phyloP scores from a whole-genome alignment of 225 moss, liverwort and hornwort genomes.

The Antitrichia curtipendula region DNA sequence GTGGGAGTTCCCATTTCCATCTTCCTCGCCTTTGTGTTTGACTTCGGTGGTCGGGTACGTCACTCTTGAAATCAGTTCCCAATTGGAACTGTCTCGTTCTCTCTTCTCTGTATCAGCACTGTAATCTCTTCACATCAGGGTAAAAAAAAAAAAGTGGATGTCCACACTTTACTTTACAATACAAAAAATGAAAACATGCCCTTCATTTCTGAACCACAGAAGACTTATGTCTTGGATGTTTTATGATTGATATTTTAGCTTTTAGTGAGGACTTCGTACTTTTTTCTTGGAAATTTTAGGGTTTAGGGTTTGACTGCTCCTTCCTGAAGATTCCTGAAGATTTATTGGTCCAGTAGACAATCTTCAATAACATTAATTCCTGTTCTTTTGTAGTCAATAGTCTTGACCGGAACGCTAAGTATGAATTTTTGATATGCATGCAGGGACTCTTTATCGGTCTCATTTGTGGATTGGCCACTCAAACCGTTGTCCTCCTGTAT shows the following conservation, averaged over 20 bases:
- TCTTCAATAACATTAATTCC: background rate
- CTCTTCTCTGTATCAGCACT: background rate
- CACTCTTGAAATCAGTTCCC: background rate
- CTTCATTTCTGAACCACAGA: background rate
- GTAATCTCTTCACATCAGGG: background rate
- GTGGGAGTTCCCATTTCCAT: conserved; percentile 34
- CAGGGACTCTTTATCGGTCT: conserved; percentile 43
- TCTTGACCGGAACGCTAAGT: background rate
- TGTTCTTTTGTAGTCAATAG: background rate
- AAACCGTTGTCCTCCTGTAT: conserved; percentile 12
- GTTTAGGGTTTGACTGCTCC: background rate
- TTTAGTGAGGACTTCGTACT: background rate
- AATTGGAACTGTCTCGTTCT: background rate
- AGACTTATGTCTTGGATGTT: background rate
- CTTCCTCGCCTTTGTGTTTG: conserved; percentile 34
- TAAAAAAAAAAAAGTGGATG: background rate
- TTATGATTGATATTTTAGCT: too few relatives aligned
- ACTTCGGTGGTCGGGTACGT: conserved; percentile 33
- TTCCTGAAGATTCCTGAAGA: background rate
- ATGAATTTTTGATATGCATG: background rate
- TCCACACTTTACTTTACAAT: background rate
- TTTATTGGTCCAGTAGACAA: background rate
- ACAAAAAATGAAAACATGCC: background rate
- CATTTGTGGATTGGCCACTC: conserved; percentile 30
- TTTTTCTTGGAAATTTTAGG: background rate